phyloP scores from a whole-genome alignment of 2,329 filamentous ascomycete genomes.

The Neopestalotiopsis sp. region DNA sequence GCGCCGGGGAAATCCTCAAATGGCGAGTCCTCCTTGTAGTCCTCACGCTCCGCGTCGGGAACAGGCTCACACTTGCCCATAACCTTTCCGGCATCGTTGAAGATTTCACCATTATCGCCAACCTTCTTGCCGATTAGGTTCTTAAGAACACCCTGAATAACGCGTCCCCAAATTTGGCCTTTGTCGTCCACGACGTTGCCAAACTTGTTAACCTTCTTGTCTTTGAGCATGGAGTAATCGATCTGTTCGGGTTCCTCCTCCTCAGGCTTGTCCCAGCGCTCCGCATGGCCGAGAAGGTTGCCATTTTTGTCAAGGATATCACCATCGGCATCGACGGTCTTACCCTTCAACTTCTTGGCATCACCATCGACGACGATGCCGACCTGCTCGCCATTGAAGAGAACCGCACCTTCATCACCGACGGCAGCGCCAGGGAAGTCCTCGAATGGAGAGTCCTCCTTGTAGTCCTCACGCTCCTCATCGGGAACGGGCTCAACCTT shows the following conservation, averaged over 20 bases:
- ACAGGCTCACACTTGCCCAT: constrained; percentile 72
- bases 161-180: constrained; percentile 62
- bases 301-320: constrained; percentile 72
- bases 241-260: constrained; percentile 45
- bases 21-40: constrained; percentile 51
- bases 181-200: constrained; percentile 63
- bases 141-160: constrained; percentile 68
- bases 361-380: constrained; percentile 71
- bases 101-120: constrained; percentile 73
- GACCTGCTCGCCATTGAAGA: constrained; percentile 58
- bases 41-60: constrained; percentile 58
- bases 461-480: constrained; percentile 54
- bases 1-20: constrained; percentile 66
- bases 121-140: constrained; percentile 68
- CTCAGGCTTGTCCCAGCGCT: constrained; percentile 66
- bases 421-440: constrained; percentile 62
- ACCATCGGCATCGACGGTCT: constrained; percentile 71
- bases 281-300: constrained; percentile 70
- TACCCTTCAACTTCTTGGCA: constrained; percentile 66
- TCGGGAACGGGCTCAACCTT: constrained; percentile 69
- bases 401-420: constrained; percentile 58
- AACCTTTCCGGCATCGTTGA: constrained; percentile 72
- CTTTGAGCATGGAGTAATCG: constrained; percentile 57
- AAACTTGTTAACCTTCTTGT: constrained; percentile 62
- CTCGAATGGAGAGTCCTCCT: constrained; percentile 59